phyloP scores from a whole-genome alignment of 2,329 filamentous ascomycete genomes.

The Tolypocladium inflatum region DNA sequence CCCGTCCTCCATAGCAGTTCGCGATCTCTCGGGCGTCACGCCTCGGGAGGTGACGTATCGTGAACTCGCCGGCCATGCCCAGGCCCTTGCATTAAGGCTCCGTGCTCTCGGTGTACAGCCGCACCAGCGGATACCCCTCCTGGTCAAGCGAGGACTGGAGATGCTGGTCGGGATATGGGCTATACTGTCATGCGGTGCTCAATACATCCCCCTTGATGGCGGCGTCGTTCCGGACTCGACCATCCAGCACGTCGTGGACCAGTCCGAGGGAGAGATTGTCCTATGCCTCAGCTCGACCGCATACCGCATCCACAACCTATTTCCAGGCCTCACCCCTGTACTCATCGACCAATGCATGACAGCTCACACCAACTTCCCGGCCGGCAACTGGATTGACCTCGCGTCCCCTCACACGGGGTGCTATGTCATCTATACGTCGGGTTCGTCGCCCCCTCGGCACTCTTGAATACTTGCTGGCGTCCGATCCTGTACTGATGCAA shows the following conservation, averaged over 20 bases:
- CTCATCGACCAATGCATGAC: slow-evolving; percentile 16
- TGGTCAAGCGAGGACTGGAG: slow-evolving; percentile 44
- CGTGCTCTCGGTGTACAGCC: slow-evolving; percentile 27
- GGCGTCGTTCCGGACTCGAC: slow-evolving; percentile 38
- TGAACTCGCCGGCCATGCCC: slow-evolving; percentile 31
- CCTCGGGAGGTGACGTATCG: slow-evolving; percentile 30
- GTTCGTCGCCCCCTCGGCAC: slow-evolving; percentile 13
- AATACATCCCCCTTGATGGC: slow-evolving; percentile 52
- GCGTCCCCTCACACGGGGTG: slow-evolving; percentile 27
- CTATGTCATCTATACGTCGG: slow-evolving; percentile 47
- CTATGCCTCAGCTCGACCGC: slow-evolving; percentile 35
- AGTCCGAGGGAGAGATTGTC: slow-evolving; percentile 33
- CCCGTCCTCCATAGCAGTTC: slow-evolving; percentile 28
- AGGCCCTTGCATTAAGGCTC: slow-evolving; percentile 31
- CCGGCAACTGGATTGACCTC: slow-evolving; percentile 16
- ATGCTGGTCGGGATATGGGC: slow-evolving; percentile 50
- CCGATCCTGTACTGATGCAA: neutral
- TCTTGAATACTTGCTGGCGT: neutral
- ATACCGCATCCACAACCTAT: slow-evolving; percentile 19
- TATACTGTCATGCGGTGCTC: slow-evolving; percentile 45
- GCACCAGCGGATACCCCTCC: slow-evolving; percentile 40
- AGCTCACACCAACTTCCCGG: neutral
- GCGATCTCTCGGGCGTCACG: slow-evolving; percentile 19
- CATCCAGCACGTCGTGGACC: slow-evolving; percentile 37
- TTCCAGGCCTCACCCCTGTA: slow-evolving; percentile 13